Evolutionary conservation across 352 stramenopile genomes (phyloP), one percentile per base, ranked within the genome.

Genomic region (Phytophthora colocasiae): DNA sequence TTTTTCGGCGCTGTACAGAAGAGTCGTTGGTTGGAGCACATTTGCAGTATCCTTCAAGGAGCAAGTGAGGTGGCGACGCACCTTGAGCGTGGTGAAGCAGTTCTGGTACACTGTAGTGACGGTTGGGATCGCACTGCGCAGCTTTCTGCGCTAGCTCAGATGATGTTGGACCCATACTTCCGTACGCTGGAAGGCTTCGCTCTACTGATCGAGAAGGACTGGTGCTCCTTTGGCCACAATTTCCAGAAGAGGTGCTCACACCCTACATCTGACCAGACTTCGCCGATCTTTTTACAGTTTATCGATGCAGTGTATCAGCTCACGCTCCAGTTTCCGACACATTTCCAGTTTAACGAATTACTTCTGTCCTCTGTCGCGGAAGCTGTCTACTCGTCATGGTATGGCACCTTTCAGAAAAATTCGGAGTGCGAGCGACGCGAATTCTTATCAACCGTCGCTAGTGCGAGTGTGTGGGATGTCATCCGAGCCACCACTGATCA

Each of bases 221-320:
- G 87, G 87, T 95, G 83, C 62, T 80, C 81, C 2, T 97, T 97
- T 55, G 91, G 91, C 2, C 90, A 97, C 69, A 94, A 90, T 69
- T 97, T 97, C 67, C 75, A 87, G 50, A 86, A 92, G 32, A 72
- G 91, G 1, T 92, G 81, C 47, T 83, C 81, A 0, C 85, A 93
- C 65, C 84, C 85, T 29, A 91, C 83, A 3, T 92, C 87, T 7
- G 93, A 98, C 46, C 92, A 99, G 68, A 93, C 96, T 17, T 99
- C 97, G 40, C 98, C 98, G 3, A 97, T 99, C 45, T 99, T 99
- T 80, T 73, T 99, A 39, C 97, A 99, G 71, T 99, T 99, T 73
- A 77, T 99, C 14, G 98, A 99, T 78, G 98, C 91, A 56, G 93
- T 99, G 26, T 99, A 97, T 68, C 97, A 99, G 77, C 75, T 99